Conservation (phyloP, 768 basidiomycete species). For the Gymnopilus dilepis region DNA sequence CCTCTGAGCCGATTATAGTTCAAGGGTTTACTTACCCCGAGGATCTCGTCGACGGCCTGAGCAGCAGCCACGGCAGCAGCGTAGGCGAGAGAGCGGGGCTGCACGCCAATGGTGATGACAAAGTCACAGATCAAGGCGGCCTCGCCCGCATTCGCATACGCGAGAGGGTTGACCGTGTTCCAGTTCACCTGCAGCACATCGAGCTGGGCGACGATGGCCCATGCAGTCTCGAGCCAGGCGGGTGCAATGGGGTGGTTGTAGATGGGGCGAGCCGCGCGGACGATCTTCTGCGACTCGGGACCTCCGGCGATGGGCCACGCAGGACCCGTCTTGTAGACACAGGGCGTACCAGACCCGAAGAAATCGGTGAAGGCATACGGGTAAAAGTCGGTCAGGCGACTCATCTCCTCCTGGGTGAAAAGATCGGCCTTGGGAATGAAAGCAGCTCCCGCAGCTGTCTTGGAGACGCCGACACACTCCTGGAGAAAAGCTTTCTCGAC, state of each 20-base stretch:
- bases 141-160: conserved; percentile 34
- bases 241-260: conserved; percentile 31
- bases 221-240: conserved; percentile 30
- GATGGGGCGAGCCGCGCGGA: conserved; percentile 32
- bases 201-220: conserved; percentile 28
- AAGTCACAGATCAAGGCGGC: conserved; percentile 22
- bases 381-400: too few species aligned
- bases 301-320: conserved; percentile 29
- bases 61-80: conserved; percentile 33
- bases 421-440: too few species aligned
- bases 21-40: too few species aligned
- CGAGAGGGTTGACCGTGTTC: conserved; percentile 36
- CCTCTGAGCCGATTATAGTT: too few species aligned
- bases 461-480: too few species aligned
- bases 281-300: conserved; percentile 23
- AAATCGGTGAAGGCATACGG: conserved; percentile 32
- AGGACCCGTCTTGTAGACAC: conserved; percentile 33
- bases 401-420: too few species aligned
- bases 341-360: conserved; percentile 30
- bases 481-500: too few species aligned
- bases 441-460: too few species aligned
- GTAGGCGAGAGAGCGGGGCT: conserved; percentile 32
- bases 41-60: conserved; percentile 29
- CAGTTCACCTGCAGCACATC: conserved; percentile 32
- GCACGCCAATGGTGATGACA: conserved; percentile 39